Conservation (phyloP, 768 basidiomycete species). For the Phanerochaete sordida region DNA sequence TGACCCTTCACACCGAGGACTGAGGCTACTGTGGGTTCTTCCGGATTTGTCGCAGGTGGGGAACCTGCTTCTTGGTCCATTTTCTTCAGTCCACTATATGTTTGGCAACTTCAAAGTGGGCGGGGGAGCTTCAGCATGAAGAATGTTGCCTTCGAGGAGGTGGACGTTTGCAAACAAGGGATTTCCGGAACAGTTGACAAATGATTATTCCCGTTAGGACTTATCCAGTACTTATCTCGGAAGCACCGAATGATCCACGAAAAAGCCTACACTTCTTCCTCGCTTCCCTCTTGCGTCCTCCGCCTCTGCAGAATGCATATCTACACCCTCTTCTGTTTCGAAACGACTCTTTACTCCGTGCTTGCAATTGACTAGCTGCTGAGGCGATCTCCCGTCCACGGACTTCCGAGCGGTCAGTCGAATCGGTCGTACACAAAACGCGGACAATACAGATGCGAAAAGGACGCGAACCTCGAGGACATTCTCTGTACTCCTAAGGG, state of each 20-base stretch:
- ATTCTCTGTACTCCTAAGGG: no score
- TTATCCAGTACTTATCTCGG: not conserved
- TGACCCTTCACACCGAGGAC: conserved; percentile 59
- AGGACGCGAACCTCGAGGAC: no score
- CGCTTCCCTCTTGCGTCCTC: not conserved
- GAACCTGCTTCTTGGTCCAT: conserved; percentile 1
- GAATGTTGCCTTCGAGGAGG: conserved; percentile 3
- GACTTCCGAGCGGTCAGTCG: no score
- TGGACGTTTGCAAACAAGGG: conserved; percentile 11
- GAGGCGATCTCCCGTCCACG: no score
- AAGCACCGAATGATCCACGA: not conserved
- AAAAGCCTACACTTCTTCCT: not conserved
- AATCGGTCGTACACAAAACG: no score
- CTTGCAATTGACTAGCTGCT: no score
- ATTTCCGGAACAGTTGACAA: not conserved
- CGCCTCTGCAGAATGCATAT: not conserved
- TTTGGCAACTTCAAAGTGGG: conserved; percentile 13
- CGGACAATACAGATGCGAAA: no score
- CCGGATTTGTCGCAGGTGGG: conserved; percentile 6
- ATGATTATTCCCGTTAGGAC: not conserved
- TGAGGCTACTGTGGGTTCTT: conserved; percentile 40
- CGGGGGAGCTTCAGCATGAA: conserved; percentile 9
- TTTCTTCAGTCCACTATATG: not conserved
- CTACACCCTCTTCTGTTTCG: not conserved
- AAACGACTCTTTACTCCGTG: no score